These are phyloP conservation scores for Globisporangium cystogenes DNA, from an alignment of 352 stramenopile genomes.

Conservation along the genomic window DNA sequence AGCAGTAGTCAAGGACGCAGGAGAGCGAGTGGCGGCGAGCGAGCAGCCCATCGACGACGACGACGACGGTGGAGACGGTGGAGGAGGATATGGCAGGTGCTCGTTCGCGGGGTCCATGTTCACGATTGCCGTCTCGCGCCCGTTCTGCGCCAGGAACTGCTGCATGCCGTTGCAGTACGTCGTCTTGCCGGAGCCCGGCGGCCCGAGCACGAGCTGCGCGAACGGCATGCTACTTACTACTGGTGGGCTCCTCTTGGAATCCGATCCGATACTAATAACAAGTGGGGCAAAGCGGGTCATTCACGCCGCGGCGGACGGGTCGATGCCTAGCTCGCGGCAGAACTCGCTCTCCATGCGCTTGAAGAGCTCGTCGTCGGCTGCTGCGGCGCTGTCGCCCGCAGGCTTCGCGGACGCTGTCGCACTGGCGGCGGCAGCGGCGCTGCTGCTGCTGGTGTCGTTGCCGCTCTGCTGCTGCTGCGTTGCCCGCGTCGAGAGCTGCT, in stretches of 20 bases:
- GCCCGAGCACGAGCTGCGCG: constrained; percentile 68
- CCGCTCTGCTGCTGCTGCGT: constrained; percentile 19
- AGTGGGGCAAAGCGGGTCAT: no score
- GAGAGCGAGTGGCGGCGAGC: not conserved
- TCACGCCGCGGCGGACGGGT: constrained; percentile 15
- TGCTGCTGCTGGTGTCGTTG: constrained; percentile 13
- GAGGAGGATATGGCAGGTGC: constrained; percentile 41
- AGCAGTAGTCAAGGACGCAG: constrained; percentile 4
- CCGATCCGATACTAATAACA: no score
- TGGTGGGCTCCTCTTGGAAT: not conserved
- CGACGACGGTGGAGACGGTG: not conserved
- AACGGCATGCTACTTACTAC: constrained; percentile 45
- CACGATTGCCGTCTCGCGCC: constrained; percentile 81
- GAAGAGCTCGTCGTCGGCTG: constrained; percentile 60
- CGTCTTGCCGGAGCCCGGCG: constrained; percentile 92
- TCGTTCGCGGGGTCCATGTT: constrained; percentile 99
- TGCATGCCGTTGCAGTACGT: constrained; percentile 99
- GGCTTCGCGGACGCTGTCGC: not conserved
- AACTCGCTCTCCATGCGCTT: constrained; percentile 79
- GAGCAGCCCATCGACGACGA: not conserved
- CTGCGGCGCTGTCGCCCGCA: not conserved
- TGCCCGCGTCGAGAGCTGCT: constrained; percentile 8
- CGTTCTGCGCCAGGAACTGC: constrained; percentile 81
- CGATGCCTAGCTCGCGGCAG: constrained; percentile 58
- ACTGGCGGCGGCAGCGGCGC: constrained; percentile 14